phyloP scores from a whole-genome alignment of 352 stramenopile species.

The Aphanomyces astaci region DNA sequence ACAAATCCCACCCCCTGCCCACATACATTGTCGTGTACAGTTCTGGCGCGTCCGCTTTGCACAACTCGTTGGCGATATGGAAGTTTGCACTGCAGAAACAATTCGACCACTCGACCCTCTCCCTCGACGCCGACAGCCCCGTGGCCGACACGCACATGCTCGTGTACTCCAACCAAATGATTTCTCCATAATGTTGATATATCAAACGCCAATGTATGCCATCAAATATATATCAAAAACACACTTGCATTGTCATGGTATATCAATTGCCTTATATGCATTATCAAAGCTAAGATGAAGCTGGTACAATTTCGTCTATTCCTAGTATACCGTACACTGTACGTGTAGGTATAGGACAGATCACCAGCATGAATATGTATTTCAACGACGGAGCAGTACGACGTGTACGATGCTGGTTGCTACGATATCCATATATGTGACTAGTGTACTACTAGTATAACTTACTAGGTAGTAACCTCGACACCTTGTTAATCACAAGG shows the following conservation, averaged over 20 bases:
- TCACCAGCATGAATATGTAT: not conserved
- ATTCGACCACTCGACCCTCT: conserved; percentile 64
- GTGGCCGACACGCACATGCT: conserved; percentile 55
- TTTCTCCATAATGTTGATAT: too few species aligned
- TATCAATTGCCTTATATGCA: too few species aligned
- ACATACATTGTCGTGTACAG: conserved; percentile 63
- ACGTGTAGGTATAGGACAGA: not conserved
- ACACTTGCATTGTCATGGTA: too few species aligned
- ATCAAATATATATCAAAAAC: too few species aligned
- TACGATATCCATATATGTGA: not conserved
- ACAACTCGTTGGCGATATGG: conserved; percentile 34
- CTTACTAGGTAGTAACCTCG: not conserved
- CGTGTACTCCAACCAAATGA: conserved; percentile 33
- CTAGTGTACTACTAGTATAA: not conserved
- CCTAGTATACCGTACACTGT: too few species aligned
- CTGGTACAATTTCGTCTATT: too few species aligned
- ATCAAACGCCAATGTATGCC: too few species aligned
- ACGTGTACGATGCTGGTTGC: too few species aligned
- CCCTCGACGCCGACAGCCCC: conserved; percentile 52
- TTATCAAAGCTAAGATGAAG: too few species aligned
- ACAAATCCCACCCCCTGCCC: conserved; percentile 33
- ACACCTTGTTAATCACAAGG: too few species aligned
- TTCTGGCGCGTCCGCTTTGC: conserved; percentile 41
- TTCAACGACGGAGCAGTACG: too few species aligned
- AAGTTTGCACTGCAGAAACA: conserved; percentile 45